phyloP scores from a whole-genome alignment of 192 early-diverging fungal genomes.

The Podila minutissima region DNA sequence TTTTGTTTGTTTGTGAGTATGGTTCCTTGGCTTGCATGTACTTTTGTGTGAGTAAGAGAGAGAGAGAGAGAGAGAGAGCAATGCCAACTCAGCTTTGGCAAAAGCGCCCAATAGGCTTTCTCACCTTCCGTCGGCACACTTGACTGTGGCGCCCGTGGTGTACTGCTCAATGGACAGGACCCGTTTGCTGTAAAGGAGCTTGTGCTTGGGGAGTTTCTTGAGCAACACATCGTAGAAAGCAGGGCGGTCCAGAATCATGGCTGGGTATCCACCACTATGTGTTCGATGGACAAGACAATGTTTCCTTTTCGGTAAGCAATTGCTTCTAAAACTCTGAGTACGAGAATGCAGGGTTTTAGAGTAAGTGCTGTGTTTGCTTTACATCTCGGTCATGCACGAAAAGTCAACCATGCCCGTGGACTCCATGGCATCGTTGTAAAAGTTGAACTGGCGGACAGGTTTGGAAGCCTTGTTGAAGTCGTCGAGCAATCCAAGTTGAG shows the following conservation, averaged over 20 bases:
- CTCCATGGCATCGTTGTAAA: slow-evolving; percentile 40
- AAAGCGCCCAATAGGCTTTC: too few relatives aligned
- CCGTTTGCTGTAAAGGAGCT: slow-evolving; percentile 36
- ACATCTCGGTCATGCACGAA: slow-evolving; percentile 43
- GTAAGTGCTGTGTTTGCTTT: neutral
- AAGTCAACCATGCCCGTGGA: slow-evolving; percentile 40
- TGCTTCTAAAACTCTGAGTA: too few relatives aligned
- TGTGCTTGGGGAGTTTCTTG: slow-evolving; percentile 40
- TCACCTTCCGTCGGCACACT: slow-evolving; percentile 47
- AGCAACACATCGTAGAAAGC: slow-evolving; percentile 37
- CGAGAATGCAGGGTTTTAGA: too few relatives aligned
- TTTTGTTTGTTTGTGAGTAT: neutral
- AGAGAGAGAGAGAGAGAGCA: too few relatives aligned
- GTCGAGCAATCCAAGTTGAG: slow-evolving; percentile 37
- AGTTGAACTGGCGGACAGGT: slow-evolving; percentile 44
- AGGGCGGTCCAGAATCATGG: slow-evolving; percentile 47
- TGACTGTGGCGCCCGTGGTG: slow-evolving; percentile 21
- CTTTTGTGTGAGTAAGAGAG: too few relatives aligned
- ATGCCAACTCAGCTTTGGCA: too few relatives aligned
- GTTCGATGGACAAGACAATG: neutral
- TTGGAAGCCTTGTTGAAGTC: slow-evolving; percentile 36
- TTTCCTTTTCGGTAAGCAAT: too few relatives aligned
- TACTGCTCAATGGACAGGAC: slow-evolving; percentile 27
- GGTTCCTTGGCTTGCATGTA: too few relatives aligned
- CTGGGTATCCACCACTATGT: slow-evolving; percentile 45